These are phyloP conservation scores for Podaxis sp. DNA, from an alignment of 768 basidiomycete species.

Conservation along the genomic window DNA sequence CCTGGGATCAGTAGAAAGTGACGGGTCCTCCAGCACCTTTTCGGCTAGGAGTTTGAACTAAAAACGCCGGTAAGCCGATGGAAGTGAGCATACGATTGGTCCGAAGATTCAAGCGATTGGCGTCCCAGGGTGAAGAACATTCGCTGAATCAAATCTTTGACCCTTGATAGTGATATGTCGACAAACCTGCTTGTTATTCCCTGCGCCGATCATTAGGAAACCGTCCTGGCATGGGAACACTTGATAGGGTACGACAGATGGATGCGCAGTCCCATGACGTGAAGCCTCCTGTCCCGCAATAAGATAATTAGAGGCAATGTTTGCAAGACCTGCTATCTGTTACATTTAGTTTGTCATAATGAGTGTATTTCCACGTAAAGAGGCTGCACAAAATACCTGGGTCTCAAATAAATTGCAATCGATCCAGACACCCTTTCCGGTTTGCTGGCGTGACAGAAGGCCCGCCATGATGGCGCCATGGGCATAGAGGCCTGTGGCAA, in stretches of 20 bases:
- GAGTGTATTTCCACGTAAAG: constrained; percentile 1
- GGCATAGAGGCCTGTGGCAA: constrained; percentile 85
- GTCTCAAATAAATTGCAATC: constrained; percentile 93
- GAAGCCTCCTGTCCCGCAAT: constrained; percentile 81
- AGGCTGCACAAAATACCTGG: constrained; percentile 51
- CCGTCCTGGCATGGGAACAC: constrained; percentile 86
- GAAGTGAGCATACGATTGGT: constrained; percentile 2
- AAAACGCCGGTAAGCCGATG: constrained; percentile 10
- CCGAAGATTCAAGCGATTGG: neutral
- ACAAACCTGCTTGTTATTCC: constrained; percentile 80
- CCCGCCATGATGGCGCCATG: constrained; percentile 94
- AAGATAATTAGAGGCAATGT: constrained; percentile 92
- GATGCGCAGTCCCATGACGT: constrained; percentile 90
- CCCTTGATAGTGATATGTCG: neutral
- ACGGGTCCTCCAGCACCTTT: constrained; percentile 60
- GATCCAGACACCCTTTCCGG: constrained; percentile 87
- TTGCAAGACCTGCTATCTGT: constrained; percentile 87
- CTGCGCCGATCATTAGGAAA: constrained; percentile 92
- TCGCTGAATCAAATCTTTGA: neutral
- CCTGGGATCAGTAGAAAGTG: constrained; percentile 56
- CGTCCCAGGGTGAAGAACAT: neutral
- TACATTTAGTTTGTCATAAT: constrained; percentile 4
- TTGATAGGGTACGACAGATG: constrained; percentile 93
- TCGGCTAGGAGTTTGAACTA: constrained; percentile 73
- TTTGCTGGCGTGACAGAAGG: constrained; percentile 76